A percentile compares a stretch with the other conserved stretches of the same genome.
Evolutionary conservation across 257 asterid genomes (phyloP).

Genomic region (Nicotiana tabacum): DNA sequence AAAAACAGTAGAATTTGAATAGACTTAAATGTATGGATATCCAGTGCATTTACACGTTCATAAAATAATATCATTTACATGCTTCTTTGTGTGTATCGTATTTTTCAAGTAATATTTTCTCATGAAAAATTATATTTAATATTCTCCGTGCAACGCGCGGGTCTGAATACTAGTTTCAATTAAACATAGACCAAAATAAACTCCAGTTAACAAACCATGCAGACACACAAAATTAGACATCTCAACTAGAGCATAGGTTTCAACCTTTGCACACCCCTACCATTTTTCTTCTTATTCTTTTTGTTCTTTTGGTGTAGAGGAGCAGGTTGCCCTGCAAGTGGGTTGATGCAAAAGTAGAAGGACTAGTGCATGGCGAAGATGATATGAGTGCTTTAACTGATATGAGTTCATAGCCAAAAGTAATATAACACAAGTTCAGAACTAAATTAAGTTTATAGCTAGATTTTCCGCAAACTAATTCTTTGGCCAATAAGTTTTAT

Average conservation of each 20-base stretch:
- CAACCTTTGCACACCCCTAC: neutral
- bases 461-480: neutral
- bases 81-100: too few relatives aligned
- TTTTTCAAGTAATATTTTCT: too few relatives aligned
- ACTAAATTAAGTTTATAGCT: neutral
- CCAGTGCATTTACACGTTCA: too few relatives aligned
- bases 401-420: neutral
- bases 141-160: too few relatives aligned
- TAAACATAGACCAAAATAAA: too few relatives aligned
- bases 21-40: too few relatives aligned
- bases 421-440: neutral
- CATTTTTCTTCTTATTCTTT: neutral
- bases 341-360: neutral
- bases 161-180: too few relatives aligned
- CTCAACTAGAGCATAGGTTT: neutral
- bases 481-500: neutral
- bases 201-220: neutral
- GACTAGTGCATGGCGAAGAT: neutral
- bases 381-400: neutral
- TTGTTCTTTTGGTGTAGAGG: neutral
- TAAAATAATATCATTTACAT: too few relatives aligned
- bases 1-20: too few relatives aligned
- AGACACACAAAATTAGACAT: neutral
- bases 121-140: too few relatives aligned
- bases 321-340: neutral